Evolutionary conservation across 2,329 filamentous ascomycete species (phyloP).

Genomic region (Tolypocladium paradoxum): DNA sequence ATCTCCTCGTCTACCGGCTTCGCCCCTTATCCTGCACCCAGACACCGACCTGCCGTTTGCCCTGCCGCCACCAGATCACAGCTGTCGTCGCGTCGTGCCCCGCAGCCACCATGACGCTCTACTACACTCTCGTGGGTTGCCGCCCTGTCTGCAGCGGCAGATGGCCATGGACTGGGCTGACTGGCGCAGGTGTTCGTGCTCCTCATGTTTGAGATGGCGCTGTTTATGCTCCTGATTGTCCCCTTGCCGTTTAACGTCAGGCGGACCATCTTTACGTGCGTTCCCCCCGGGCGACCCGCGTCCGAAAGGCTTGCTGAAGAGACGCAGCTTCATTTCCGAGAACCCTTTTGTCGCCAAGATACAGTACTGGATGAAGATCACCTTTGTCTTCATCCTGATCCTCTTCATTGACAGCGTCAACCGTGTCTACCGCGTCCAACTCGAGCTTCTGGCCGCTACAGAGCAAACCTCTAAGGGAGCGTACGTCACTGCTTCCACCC

Average conservation of each 20-base stretch:
- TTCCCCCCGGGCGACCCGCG: conserved; percentile 13
- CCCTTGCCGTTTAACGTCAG: conserved; percentile 81
- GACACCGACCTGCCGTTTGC: neutral
- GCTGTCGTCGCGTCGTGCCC: conserved; percentile 1
- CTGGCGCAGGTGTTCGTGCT: conserved; percentile 64
- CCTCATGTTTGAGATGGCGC: conserved; percentile 70
- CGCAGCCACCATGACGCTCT: conserved; percentile 42
- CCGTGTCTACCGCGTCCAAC: conserved; percentile 91
- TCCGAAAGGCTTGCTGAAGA: neutral
- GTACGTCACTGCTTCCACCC: conserved; percentile 29
- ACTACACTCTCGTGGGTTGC: conserved; percentile 40
- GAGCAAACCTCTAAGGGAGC: conserved; percentile 39
- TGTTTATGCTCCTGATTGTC: conserved; percentile 72
- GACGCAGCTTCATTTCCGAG: conserved; percentile 76
- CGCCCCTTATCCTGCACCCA: neutral
- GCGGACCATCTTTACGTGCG: conserved; percentile 70
- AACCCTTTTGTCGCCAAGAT: conserved; percentile 77
- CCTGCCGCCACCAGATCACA: neutral
- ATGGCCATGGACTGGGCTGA: conserved; percentile 8
- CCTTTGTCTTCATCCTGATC: conserved; percentile 97
- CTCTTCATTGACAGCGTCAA: conserved; percentile 95
- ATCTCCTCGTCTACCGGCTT: neutral
- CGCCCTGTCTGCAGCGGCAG: neutral
- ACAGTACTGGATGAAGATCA: conserved; percentile 97
- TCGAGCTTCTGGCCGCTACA: conserved; percentile 66